Conservation (phyloP, 2,329 filamentous ascomycete genomes). For the Trichoderma simmonsii region DNA sequence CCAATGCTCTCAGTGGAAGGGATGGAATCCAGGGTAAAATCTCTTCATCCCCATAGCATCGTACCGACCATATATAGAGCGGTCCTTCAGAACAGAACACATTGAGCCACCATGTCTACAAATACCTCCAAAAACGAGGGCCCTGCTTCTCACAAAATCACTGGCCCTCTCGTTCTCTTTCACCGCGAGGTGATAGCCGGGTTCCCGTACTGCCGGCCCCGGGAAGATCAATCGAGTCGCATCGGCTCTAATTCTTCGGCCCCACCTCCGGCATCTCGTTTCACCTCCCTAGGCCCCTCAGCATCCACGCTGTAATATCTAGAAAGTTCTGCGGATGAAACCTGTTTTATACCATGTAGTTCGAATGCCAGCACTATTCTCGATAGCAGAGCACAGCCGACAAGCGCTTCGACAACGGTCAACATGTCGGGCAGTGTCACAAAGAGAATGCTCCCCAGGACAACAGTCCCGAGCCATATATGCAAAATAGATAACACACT, state of each 20-base stretch:
- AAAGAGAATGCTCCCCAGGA: background rate
- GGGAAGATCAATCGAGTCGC: background rate
- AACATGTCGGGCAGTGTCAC: background rate
- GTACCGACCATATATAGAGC: background rate
- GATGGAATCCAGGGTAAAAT: background rate
- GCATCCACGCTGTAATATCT: no score
- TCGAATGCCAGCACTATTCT: background rate
- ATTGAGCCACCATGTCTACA: background rate
- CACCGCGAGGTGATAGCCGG: background rate
- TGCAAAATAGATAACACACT: background rate
- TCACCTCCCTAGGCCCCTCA: no score
- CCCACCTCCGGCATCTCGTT: background rate
- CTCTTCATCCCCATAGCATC: background rate
- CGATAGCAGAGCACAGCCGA: background rate
- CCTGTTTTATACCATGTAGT: no score
- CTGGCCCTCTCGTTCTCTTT: background rate
- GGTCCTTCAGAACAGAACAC: no score
- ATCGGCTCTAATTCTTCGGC: background rate
- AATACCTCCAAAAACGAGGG: background rate
- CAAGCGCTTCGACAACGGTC: background rate
- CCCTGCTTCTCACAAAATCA: background rate
- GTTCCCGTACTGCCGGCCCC: background rate
- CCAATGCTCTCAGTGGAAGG: background rate
- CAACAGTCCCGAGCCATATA: background rate
- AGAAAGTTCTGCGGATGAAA: no score